phyloP scores from a whole-genome alignment of 169 alveolate genomes.

The Plasmodium coatneyi region DNA sequence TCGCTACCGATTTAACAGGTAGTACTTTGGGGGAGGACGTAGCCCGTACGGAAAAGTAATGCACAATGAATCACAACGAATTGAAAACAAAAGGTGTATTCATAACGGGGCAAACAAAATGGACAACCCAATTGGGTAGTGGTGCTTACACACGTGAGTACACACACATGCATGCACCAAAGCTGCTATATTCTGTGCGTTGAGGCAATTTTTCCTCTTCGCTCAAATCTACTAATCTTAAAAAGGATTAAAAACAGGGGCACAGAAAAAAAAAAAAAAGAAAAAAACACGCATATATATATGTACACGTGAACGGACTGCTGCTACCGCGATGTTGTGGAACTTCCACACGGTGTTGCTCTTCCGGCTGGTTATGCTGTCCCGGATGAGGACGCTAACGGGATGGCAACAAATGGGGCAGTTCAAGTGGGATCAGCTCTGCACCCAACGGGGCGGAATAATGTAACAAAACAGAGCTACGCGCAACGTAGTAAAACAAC shows the following conservation, averaged over 20 bases:
- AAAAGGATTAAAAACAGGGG: neutral
- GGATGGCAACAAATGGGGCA: neutral
- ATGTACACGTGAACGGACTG: neutral
- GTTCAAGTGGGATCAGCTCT: neutral
- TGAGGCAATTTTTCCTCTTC: conserved; percentile 1
- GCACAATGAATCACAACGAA: neutral
- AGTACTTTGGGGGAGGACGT: neutral
- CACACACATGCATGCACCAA: neutral
- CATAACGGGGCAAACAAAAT: neutral
- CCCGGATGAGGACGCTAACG: neutral
- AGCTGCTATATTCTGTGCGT: neutral
- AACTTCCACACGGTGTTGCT: neutral
- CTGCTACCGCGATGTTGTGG: neutral
- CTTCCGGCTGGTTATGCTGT: neutral
- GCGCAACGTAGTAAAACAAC: neutral
- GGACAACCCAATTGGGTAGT: neutral
- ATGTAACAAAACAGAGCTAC: neutral
- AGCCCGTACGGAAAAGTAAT: neutral
- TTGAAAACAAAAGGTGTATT: neutral
- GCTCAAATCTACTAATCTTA: neutral
- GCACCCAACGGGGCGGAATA: neutral
- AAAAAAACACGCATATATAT: no score
- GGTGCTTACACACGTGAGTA: neutral
- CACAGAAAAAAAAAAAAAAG: no score
- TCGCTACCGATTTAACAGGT: neutral